Evolutionary conservation across 1,284 basidiomycete genomes (phyloP).

Genomic region (Ganoderma sinense): DNA sequence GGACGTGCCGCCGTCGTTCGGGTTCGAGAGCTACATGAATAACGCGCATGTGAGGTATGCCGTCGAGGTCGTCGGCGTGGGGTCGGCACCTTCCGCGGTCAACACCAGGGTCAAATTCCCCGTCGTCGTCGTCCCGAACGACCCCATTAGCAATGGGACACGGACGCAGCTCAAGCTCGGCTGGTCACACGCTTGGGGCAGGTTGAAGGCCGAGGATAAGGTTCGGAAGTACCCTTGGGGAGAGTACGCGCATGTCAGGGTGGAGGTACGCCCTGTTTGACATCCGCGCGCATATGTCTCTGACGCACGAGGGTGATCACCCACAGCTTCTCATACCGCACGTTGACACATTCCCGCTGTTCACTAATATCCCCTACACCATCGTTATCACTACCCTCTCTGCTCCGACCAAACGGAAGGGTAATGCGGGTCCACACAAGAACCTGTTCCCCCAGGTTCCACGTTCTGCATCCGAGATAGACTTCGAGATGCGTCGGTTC

Average conservation of each 20-base stretch:
- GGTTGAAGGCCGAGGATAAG: slow-evolving; percentile 19
- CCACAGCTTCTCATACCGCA: slow-evolving; percentile 24
- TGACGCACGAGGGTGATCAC: neutral
- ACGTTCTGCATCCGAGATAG: slow-evolving; percentile 24
- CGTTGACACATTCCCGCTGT: slow-evolving; percentile 26
- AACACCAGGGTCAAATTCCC: slow-evolving; percentile 20
- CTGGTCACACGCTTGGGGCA: slow-evolving; percentile 25
- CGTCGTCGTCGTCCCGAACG: slow-evolving; percentile 20
- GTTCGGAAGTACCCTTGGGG: slow-evolving; percentile 27
- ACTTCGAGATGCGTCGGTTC: slow-evolving; percentile 24
- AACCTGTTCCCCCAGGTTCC: slow-evolving; percentile 19
- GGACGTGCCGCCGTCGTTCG: slow-evolving; percentile 24
- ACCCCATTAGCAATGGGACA: slow-evolving; percentile 19
- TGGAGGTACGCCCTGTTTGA: slow-evolving; percentile 17
- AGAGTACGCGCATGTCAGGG: slow-evolving; percentile 19
- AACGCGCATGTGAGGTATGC: slow-evolving; percentile 24
- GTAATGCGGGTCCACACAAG: slow-evolving; percentile 8
- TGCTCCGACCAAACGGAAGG: slow-evolving; percentile 23
- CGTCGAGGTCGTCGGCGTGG: slow-evolving; percentile 20
- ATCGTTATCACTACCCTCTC: slow-evolving; percentile 23
- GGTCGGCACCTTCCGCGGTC: slow-evolving; percentile 18
- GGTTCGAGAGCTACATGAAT: slow-evolving; percentile 25
- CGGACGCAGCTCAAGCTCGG: slow-evolving; percentile 24
- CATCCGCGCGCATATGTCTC: neutral
- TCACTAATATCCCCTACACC: slow-evolving; percentile 25